These are phyloP conservation scores for Geosmithia morbida DNA, from an alignment of 2,329 filamentous ascomycete species.

Conservation along the genomic window DNA sequence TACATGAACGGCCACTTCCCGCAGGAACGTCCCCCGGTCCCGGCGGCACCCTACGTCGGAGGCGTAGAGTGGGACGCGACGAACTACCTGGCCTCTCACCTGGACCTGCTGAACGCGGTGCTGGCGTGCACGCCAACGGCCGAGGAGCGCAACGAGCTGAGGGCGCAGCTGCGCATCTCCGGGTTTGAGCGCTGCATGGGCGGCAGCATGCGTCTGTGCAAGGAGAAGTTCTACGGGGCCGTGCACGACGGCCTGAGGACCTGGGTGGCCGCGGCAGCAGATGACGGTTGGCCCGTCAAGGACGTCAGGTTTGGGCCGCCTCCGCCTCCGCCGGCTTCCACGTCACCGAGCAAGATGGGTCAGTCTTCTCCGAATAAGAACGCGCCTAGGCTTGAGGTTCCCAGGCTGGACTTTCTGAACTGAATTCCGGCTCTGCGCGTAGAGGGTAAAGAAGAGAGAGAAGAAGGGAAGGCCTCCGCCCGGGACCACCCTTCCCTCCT, in stretches of 20 bases:
- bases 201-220: slow-evolving; percentile 73
- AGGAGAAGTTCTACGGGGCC: slow-evolving; percentile 91
- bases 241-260: slow-evolving; percentile 81
- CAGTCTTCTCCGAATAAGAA: too few species aligned
- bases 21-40: slow-evolving; percentile 72
- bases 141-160: slow-evolving; percentile 60
- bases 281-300: slow-evolving; percentile 77
- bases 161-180: slow-evolving; percentile 64
- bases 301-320: slow-evolving; percentile 63
- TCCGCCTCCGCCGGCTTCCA: slow-evolving; percentile 11
- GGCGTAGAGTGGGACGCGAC: slow-evolving; percentile 98
- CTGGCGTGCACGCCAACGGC: slow-evolving; percentile 62
- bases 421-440: slow-evolving; percentile 3
- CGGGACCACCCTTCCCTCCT: too few species aligned
- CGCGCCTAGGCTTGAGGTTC: slow-evolving; percentile 47
- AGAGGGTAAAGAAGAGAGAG: too few species aligned
- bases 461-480: too few species aligned
- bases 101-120: slow-evolving; percentile 86
- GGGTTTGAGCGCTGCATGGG: slow-evolving; percentile 90
- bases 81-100: slow-evolving; percentile 83
- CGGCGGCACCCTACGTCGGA: slow-evolving; percentile 88
- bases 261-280: slow-evolving; percentile 77
- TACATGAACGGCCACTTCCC: slow-evolving; percentile 68
- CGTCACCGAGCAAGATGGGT: slow-evolving; percentile 15
- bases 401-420: slow-evolving; percentile 32